Evolutionary conservation across 176 grass and related monocot genomes (phyloP).

Genomic region (Phoenix roebelenii): DNA sequence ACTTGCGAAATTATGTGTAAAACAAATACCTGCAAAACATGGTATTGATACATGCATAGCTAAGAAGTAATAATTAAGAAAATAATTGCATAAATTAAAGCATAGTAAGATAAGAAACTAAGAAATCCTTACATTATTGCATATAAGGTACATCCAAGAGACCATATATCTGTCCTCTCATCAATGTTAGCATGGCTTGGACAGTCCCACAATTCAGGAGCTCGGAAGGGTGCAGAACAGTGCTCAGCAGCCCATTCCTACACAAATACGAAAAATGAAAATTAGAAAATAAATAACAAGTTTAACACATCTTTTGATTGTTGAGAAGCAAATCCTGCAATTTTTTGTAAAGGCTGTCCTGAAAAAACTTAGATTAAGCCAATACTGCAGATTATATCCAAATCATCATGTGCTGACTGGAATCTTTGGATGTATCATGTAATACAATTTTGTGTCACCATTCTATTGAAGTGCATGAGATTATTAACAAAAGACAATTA

Average conservation of each 20-base stretch:
- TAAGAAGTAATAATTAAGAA: neutral
- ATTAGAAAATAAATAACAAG: neutral
- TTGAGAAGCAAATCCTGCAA: too few relatives aligned
- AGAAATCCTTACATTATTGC: conserved; percentile 69
- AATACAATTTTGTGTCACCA: too few relatives aligned
- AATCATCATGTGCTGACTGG: too few relatives aligned
- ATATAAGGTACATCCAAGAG: conserved; percentile 86
- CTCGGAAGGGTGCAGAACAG: conserved; percentile 88
- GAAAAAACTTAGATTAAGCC: too few relatives aligned
- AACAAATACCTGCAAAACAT: too few relatives aligned
- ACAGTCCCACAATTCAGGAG: conserved; percentile 95
- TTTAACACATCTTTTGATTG: too few relatives aligned
- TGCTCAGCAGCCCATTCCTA: conserved; percentile 74
- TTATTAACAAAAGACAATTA: too few relatives aligned
- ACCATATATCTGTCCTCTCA: conserved; percentile 95
- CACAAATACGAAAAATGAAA: conserved; percentile 12
- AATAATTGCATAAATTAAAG: conserved; percentile 1
- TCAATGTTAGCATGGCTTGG: conserved; percentile 76
- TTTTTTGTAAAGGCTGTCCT: too few relatives aligned
- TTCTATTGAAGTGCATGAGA: too few relatives aligned
- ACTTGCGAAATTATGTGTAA: too few relatives aligned
- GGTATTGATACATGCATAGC: neutral
- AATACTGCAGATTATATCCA: too few relatives aligned
- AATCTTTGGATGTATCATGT: too few relatives aligned
- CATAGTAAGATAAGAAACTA: conserved; percentile 5